Base-by-base conservation (phyloP, 169 alveolate species). In the Eimeria tenella region DNA sequence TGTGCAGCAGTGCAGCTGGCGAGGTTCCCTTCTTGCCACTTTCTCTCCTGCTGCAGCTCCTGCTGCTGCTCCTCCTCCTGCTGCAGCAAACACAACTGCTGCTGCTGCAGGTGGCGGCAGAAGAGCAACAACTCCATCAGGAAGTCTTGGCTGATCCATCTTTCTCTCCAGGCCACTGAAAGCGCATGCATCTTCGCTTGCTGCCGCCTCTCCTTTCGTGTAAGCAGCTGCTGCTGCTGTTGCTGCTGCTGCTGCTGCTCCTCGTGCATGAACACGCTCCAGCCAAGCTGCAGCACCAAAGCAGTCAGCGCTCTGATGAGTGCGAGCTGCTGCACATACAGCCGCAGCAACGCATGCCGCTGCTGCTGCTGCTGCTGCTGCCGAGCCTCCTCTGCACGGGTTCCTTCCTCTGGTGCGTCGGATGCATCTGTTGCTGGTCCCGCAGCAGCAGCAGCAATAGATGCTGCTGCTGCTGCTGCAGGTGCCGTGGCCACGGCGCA, bases 341-440 rank as follows among this genome's bases (percentile, higher is more conserved):
- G 49, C 77, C 77, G 77, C 1, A 58, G 21, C 21, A 17, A 10
- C 19, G 68, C 19, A n/a, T 13, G 31, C 23, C 42, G 86, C 63
- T 75, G 86, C 86, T 75, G 86, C 82, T 73, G 50, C n/a, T 73
- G 82, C 82, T 25, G 82, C 82, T 42, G 82, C 82, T 73, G 82
- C 58, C 49, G 15, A 4, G 17, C 25, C 21, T 65, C 74, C 6
- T 17, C 74, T 65, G 21, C 21, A 4, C 21, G 74, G 49, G 49
- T 10, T 50, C 23, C 42, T 11, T 13, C 11, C n/a, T 7, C 31
- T 17, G 77, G 49, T 13, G 68, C 68, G 19, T 10, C 68, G 19
- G 68, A 10, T 3, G 68, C 68, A 13, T 58, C 68, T 58, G 50
- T 73, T 73, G 82, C 82, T 6, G 82, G 15, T 73, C 11, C 21